Percentiles rank a stretch among this genome's conserved stretches.
phyloP scores from a whole-genome alignment of 768 basidiomycete species.

The Butyriboletus loyo region DNA sequence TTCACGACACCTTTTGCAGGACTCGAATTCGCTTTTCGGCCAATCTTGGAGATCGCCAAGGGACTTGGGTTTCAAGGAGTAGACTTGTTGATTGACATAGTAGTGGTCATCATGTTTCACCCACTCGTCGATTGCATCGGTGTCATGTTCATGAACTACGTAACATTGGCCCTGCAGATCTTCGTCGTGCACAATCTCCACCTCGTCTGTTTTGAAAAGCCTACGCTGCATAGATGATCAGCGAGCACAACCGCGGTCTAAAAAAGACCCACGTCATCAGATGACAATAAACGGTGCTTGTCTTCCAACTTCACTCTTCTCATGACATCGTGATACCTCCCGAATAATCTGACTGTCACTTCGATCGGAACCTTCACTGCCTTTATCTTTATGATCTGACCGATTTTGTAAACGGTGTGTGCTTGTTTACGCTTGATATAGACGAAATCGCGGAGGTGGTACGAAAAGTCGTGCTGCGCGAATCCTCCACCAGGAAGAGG shows the following conservation, averaged over 20 bases:
- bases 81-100: conserved; percentile 42
- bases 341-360: conserved; percentile 41
- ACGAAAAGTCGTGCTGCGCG: conserved; percentile 41
- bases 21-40: conserved; percentile 27
- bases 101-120: conserved; percentile 56
- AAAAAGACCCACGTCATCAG: conserved; percentile 41
- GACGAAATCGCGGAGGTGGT: conserved; percentile 61
- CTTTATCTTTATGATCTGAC: conserved; percentile 48
- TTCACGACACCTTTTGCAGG: conserved; percentile 41
- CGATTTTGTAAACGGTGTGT: conserved; percentile 43
- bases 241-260: neutral
- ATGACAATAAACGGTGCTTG: conserved; percentile 20
- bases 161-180: conserved; percentile 55
- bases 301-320: conserved; percentile 15
- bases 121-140: conserved; percentile 37
- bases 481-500: conserved; percentile 35
- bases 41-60: conserved; percentile 24
- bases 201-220: conserved; percentile 40
- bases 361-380: conserved; percentile 25
- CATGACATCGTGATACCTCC: conserved; percentile 44
- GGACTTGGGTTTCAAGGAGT: conserved; percentile 16
- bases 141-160: conserved; percentile 38
- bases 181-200: conserved; percentile 27
- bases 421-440: conserved; percentile 43
- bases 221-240: conserved; percentile 27